phyloP scores from a whole-genome alignment of 2,329 filamentous ascomycete species.

The Trichophyton schoenleinii region DNA sequence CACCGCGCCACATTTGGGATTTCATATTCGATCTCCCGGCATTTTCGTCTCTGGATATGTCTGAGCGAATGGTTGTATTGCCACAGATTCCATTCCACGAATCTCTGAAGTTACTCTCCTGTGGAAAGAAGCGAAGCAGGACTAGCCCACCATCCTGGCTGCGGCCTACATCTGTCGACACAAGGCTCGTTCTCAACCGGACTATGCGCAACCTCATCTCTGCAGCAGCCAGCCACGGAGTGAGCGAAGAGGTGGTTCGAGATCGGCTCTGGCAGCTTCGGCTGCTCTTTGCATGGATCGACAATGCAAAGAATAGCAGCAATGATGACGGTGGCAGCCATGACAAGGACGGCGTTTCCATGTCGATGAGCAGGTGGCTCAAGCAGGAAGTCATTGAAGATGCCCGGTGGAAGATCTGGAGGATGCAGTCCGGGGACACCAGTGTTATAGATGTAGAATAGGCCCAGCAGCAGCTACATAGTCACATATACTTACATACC shows the following conservation, averaged over 20 bases:
- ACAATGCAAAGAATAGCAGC: constrained; percentile 22
- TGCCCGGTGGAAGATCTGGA: constrained; percentile 32
- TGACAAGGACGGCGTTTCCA: constrained; percentile 27
- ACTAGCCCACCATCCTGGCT: constrained; percentile 38
- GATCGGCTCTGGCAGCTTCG: constrained; percentile 51
- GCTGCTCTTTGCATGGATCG: constrained; percentile 55
- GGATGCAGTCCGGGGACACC: constrained; percentile 23
- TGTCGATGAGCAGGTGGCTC: constrained; percentile 26
- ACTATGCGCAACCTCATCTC: constrained; percentile 27
- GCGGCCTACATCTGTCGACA: constrained; percentile 54
- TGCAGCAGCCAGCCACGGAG: constrained; percentile 22
- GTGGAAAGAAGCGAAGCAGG: constrained; percentile 31
- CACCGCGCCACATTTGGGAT: constrained; percentile 44
- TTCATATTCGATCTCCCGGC: constrained; percentile 59
- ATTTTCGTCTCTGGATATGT: constrained; percentile 44
- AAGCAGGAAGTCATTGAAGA: constrained; percentile 30
- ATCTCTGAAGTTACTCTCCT: constrained; percentile 15
- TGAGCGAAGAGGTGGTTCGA: constrained; percentile 34
- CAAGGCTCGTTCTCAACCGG: constrained; percentile 52
- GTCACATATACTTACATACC: background rate
- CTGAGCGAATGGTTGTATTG: constrained; percentile 55
- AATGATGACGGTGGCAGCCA: constrained; percentile 13
- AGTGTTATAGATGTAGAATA: background rate
- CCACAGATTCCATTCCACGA: constrained; percentile 28
- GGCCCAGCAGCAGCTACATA: background rate